A percentile compares a stretch with the other conserved stretches of the same genome.
Conservation (phyloP, 306 rosid genomes). For the Fagus sylvatica region DNA sequence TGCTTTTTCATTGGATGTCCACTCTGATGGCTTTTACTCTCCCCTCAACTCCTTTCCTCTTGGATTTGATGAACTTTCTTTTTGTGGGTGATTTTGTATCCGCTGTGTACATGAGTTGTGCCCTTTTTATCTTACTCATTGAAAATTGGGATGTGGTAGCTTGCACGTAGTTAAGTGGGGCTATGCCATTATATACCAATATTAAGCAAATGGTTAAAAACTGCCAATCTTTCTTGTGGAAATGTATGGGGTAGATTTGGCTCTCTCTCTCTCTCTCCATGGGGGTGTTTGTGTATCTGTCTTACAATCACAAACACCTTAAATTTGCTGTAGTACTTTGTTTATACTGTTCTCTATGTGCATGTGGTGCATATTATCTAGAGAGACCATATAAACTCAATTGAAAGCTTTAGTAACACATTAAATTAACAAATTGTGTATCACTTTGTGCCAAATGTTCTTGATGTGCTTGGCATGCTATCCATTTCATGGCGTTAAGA, state of each 20-base stretch:
- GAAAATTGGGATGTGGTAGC: neutral
- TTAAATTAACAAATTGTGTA: neutral
- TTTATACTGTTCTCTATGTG: neutral
- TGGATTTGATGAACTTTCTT: too few relatives aligned
- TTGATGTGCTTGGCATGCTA: neutral
- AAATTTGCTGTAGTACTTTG: neutral
- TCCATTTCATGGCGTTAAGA: neutral
- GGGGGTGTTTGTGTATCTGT: neutral
- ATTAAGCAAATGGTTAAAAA: neutral
- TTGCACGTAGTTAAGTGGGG: neutral
- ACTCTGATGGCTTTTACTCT: too few relatives aligned
- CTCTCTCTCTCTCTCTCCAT: neutral
- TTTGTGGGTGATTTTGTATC: neutral
- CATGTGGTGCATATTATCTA: neutral
- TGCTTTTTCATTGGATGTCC: too few relatives aligned
- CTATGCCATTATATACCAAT: neutral
- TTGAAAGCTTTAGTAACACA: neutral
- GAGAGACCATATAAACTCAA: neutral
- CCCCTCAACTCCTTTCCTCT: too few relatives aligned
- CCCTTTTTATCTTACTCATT: neutral
- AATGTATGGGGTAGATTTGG: neutral
- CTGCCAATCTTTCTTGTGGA: neutral
- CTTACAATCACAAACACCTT: neutral
- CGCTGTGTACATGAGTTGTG: neutral
- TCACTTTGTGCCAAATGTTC: neutral